These are phyloP conservation scores for Epithemia pelagica DNA, from an alignment of 108 stramenopile genomes.

Conservation along the genomic window DNA sequence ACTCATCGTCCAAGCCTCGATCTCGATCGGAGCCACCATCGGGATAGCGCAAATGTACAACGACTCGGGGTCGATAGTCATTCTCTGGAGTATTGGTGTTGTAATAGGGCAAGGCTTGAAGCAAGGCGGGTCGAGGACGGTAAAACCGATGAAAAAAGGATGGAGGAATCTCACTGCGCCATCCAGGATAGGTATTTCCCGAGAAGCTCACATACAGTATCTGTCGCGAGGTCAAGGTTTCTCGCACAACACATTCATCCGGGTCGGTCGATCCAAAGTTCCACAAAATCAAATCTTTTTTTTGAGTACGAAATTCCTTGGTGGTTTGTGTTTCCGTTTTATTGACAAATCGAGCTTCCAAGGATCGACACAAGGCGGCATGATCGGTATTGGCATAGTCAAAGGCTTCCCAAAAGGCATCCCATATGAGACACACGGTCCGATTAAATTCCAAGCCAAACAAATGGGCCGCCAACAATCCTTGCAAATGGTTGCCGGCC, in stretches of 20 bases:
- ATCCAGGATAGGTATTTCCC: conserved; percentile 43
- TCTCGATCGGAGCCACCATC: conserved; percentile 25
- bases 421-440: conserved; percentile 28
- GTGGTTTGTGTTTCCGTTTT: neutral
- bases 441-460: conserved; percentile 39
- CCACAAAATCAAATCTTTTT: conserved; percentile 5
- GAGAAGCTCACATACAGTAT: conserved; percentile 7
- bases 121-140: conserved; percentile 14
- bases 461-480: conserved; percentile 35
- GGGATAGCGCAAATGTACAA: conserved; percentile 41
- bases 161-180: conserved; percentile 16
- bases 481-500: conserved; percentile 34
- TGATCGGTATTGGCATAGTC: conserved; percentile 3
- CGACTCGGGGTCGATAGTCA: conserved; percentile 23
- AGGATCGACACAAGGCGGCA: neutral
- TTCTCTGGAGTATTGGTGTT: neutral
- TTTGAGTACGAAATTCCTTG: conserved; percentile 2
- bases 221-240: conserved; percentile 4
- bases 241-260: conserved; percentile 31
- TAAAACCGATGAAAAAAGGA: conserved; percentile 19
- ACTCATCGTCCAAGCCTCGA: conserved; percentile 24
- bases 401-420: conserved; percentile 10
- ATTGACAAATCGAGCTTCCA: neutral
- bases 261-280: conserved; percentile 1
- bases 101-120: conserved; percentile 17